Conservation (phyloP, 495 filamentous ascomycete genomes). For the Lophiostoma macrostomum region DNA sequence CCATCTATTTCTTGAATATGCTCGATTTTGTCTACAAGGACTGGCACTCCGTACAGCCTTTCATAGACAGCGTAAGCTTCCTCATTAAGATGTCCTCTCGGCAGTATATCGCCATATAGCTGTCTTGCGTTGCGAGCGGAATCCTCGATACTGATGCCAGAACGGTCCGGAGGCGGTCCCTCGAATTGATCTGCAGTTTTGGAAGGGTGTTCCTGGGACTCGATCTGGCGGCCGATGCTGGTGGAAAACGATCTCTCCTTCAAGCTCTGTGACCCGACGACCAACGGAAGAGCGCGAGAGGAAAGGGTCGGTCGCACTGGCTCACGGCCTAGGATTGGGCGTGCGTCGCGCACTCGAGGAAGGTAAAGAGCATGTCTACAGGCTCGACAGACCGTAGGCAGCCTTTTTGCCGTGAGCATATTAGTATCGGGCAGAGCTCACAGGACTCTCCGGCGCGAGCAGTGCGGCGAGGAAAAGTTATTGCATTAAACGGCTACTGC, state of each 20-base stretch:
- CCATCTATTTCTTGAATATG: conserved; percentile 40
- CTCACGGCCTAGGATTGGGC: no score
- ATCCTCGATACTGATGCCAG: conserved; percentile 11
- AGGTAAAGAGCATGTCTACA: conserved; percentile 28
- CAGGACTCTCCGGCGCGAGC: no score
- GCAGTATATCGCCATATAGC: conserved; percentile 73
- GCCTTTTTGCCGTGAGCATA: conserved; percentile 21
- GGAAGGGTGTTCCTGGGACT: background rate
- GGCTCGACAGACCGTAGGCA: conserved; percentile 23
- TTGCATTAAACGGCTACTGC: background rate
- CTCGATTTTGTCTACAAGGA: conserved; percentile 57
- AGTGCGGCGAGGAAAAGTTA: conserved; percentile 14
- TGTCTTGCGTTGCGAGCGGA: conserved; percentile 61
- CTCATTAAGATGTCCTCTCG: conserved; percentile 64
- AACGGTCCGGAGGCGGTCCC: background rate
- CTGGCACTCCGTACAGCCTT: conserved; percentile 72
- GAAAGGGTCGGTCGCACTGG: no score
- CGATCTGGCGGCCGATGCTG: no score
- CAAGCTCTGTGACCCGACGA: no score
- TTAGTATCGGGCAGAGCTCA: conserved; percentile 5
- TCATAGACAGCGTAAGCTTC: conserved; percentile 74
- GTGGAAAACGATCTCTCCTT: no score
- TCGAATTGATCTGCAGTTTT: background rate
- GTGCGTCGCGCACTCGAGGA: conserved; percentile 5
- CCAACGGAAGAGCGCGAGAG: no score